Base-by-base conservation (phyloP, 1,284 basidiomycete genomes). In the Schizophyllum commune region DNA sequence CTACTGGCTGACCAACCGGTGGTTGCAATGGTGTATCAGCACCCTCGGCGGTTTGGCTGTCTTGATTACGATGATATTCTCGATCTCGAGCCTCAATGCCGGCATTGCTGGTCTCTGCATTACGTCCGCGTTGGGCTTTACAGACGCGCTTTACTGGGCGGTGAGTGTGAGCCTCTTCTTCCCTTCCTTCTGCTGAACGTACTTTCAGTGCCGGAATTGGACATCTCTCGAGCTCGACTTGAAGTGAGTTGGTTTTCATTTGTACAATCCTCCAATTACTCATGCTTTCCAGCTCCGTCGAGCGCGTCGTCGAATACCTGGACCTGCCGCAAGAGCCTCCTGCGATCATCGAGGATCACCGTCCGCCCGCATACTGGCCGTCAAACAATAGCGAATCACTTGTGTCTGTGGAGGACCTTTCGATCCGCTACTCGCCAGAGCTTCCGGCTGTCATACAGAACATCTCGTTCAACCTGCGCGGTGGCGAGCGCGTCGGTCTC, bases 251-350 rank as follows among this genome's bases (percentile, higher is more conserved):
- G 9, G 8, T 17, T 9, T 8, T 13, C 13, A 4, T 3, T 3
- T 47, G 13, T 17, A 47, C 39, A 17, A 8, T 3, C 13, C 3
- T 47, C 13, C 4, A 3, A 2, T 47, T 2, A 13, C 47, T 62
- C 52, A 61, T 20, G 51, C 22, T 19, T 15, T 22, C 27, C 67
- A 85, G 86, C 69, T 80, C 80, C 5, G 84, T 93, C 4, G 91
- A 94, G 70, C 83, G 91, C 59, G 81, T 92, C 2, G 80, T 86
- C 11, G 91, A 93, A 69, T 93, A 92, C 67, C 79, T 92, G 19
- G 79, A 85, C 56, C 75, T 92, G 17, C 85, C 88, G 1, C 85
- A 88, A 66, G 91, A 92, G 68, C 83, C 89, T 5, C 83, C 89
- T 0, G 74, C 83, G 0, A 66, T 84, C 61, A 83, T 89, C 60